Percentiles rank a stretch among this genome's conserved stretches.
These are phyloP conservation scores for Parafenestella ontariensis DNA, from an alignment of 2,329 filamentous ascomycete species.

Conservation along the genomic window DNA sequence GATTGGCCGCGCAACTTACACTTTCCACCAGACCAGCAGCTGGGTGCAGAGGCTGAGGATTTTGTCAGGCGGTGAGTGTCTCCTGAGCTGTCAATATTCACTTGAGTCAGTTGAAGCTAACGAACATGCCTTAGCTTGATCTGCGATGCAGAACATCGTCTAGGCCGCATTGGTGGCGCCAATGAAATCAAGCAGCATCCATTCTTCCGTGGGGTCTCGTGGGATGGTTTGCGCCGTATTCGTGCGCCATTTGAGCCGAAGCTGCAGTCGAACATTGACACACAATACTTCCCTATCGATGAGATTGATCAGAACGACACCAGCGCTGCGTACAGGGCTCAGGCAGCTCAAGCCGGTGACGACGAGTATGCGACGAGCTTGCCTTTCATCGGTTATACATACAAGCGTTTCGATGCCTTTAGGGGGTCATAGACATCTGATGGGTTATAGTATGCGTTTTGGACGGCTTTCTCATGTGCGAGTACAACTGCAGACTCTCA, in stretches of 20 bases:
- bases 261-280: conserved; percentile 90
- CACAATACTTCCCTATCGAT: conserved; percentile 97
- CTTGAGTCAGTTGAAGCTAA: conserved; percentile 26
- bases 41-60: conserved; percentile 88
- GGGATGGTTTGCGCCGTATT: conserved; percentile 89
- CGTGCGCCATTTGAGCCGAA: conserved; percentile 96
- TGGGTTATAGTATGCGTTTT: background rate
- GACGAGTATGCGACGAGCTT: conserved; percentile 92
- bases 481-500: conserved; percentile 1
- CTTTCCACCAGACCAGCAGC: conserved; percentile 92
- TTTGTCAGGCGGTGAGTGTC: conserved; percentile 81
- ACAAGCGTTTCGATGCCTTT: conserved; percentile 90
- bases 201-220: conserved; percentile 97
- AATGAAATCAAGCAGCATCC: conserved; percentile 92
- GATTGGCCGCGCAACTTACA: conserved; percentile 96
- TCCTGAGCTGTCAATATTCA: conserved; percentile 5
- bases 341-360: conserved; percentile 72
- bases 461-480: background rate
- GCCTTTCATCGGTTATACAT: conserved; percentile 95
- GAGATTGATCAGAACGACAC: conserved; percentile 98
- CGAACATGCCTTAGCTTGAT: conserved; percentile 70
- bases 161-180: conserved; percentile 81
- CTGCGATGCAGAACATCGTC: conserved; percentile 89
- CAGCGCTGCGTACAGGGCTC: conserved; percentile 82
- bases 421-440: conserved; percentile 43